These are phyloP conservation scores for Tinospora cordifolia DNA, from an alignment of 164 flowering plant genomes.

Conservation along the genomic window DNA sequence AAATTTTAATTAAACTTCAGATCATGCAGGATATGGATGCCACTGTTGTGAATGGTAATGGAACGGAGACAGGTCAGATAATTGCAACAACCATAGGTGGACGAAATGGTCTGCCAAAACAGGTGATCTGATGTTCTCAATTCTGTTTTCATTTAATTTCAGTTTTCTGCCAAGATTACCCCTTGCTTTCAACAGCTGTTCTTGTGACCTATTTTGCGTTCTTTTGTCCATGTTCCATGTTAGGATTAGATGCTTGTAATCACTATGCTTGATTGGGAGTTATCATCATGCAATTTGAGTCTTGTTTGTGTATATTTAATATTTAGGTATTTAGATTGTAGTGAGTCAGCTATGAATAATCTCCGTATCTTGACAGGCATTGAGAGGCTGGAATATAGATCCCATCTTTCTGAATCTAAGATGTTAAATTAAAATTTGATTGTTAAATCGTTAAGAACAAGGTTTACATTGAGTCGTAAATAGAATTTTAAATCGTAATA, in stretches of 20 bases:
- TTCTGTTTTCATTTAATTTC: too few relatives aligned
- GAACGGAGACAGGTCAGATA: slow-evolving; percentile 75
- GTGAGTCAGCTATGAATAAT: too few relatives aligned
- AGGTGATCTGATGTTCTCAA: slow-evolving; percentile 35
- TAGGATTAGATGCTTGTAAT: not conserved
- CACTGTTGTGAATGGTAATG: slow-evolving; percentile 60
- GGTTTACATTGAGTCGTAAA: too few relatives aligned
- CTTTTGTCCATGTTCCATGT: not conserved
- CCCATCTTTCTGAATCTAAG: not conserved
- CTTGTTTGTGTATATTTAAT: not conserved
- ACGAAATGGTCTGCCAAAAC: slow-evolving; percentile 68
- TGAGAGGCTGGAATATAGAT: not conserved
- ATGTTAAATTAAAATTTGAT: too few relatives aligned
- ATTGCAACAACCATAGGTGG: slow-evolving; percentile 68
- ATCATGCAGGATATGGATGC: slow-evolving; percentile 50
- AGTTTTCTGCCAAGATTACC: not conserved
- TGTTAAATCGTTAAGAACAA: too few relatives aligned
- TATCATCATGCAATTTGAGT: not conserved
- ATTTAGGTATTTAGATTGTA: not conserved
- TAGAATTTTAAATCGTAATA: too few relatives aligned
- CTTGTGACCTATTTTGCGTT: not conserved
- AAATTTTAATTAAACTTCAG: slow-evolving; percentile 7
- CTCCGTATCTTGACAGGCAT: not conserved
- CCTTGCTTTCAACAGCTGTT: not conserved
- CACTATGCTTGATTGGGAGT: not conserved